phyloP scores from a whole-genome alignment of 1,139 yeast genomes.

The Magnusiomyces clavatus region DNA sequence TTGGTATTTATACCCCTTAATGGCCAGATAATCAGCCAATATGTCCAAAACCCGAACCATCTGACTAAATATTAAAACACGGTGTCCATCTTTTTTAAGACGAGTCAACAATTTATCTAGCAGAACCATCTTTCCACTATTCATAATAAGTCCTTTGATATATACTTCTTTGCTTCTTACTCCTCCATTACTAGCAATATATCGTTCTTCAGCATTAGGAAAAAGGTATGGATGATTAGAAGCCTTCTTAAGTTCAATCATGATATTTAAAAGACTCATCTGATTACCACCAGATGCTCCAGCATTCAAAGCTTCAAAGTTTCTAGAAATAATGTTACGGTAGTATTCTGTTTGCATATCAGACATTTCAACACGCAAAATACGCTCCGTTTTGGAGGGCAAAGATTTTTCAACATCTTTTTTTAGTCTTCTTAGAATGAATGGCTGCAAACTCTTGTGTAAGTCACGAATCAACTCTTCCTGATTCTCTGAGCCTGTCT shows the following conservation, averaged over 20 bases:
- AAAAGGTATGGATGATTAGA: constrained; percentile 94
- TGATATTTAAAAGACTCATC: constrained; percentile 77
- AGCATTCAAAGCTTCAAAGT: constrained; percentile 83
- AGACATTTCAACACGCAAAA: constrained; percentile 86
- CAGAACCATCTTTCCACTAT: constrained; percentile 95
- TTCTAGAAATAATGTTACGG: constrained; percentile 83
- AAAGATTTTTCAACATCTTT: constrained; percentile 95
- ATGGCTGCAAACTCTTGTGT: constrained; percentile 81
- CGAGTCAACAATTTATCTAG: constrained; percentile 81
- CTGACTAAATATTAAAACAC: constrained; percentile 90
- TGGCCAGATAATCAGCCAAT: constrained; percentile 82
- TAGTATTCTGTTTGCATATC: constrained; percentile 94
- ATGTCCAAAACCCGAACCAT: constrained; percentile 97
- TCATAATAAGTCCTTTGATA: constrained; percentile 88
- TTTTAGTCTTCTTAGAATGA: constrained; percentile 82
- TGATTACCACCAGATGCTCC: constrained; percentile 73
- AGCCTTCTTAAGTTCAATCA: constrained; percentile 94
- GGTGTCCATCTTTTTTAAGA: constrained; percentile 85
- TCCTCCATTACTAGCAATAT: constrained; percentile 48
- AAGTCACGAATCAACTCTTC: constrained; percentile 81
- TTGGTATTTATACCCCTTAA: constrained; percentile 87
- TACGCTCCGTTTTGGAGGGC: constrained; percentile 92
- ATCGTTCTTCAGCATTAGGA: constrained; percentile 87
- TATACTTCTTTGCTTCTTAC: constrained; percentile 63
- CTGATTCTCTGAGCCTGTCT: constrained; percentile 85